Evolutionary conservation across 495 filamentous ascomycete genomes (phyloP).

Genomic region (Trichoderma asperelloides): DNA sequence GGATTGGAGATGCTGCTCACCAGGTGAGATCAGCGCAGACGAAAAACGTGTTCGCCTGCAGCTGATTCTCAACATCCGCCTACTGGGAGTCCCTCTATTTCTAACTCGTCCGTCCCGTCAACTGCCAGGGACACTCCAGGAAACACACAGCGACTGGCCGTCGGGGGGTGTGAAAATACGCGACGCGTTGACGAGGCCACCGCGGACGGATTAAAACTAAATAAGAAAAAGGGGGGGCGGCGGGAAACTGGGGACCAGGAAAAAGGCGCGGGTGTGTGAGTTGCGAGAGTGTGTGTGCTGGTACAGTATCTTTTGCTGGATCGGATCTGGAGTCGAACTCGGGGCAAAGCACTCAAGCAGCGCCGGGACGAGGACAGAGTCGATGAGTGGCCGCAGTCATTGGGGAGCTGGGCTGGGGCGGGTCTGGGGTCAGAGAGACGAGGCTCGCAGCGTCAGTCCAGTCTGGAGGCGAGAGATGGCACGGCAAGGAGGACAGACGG

Average conservation of each 20-base stretch:
- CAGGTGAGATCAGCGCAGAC: constrained; percentile 49
- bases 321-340: neutral
- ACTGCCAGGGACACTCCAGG: neutral
- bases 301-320: neutral
- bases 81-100: constrained; percentile 17
- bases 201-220: neutral
- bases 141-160: constrained; percentile 1
- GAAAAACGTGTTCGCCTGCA: constrained; percentile 42
- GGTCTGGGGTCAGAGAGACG: neutral
- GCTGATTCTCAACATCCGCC: constrained; percentile 34
- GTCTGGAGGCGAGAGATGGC: constrained; percentile 14
- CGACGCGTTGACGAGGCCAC: constrained; percentile 10
- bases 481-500: constrained; percentile 13
- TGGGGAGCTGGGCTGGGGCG: neutral
- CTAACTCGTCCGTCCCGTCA: constrained; percentile 12
- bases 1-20: constrained; percentile 26
- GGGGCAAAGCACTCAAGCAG: neutral
- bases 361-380: neutral
- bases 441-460: too few relatives aligned
- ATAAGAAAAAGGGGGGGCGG: constrained; percentile 12
- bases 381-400: neutral
- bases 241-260: constrained; percentile 17
- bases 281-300: neutral
- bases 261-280: constrained; percentile 13
- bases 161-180: constrained; percentile 4